Evolutionary conservation across 306 rosid genomes (phyloP).

Genomic region (Sesbania bispinosa): DNA sequence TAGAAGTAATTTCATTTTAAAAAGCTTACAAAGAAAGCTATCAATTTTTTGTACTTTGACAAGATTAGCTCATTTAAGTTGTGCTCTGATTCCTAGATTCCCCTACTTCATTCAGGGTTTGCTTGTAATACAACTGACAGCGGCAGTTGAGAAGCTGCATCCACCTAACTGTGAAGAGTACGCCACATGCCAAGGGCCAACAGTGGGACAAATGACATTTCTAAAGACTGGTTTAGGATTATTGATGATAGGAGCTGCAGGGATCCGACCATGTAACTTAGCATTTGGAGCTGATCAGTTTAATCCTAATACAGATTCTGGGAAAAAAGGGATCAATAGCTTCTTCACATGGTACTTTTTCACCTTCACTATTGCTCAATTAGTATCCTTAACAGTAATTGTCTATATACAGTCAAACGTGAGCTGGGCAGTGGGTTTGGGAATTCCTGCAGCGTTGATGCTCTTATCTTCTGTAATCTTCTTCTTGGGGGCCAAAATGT

Average conservation of each 20-base stretch:
- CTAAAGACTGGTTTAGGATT: slow-evolving; percentile 51
- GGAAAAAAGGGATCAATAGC: slow-evolving; percentile 67
- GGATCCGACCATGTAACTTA: slow-evolving; percentile 79
- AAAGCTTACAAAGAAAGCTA: neutral
- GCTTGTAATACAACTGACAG: slow-evolving; percentile 74
- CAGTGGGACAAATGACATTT: slow-evolving; percentile 62
- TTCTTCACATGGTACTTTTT: slow-evolving; percentile 82
- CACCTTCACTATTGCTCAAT: slow-evolving; percentile 58
- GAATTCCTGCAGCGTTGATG: slow-evolving; percentile 81
- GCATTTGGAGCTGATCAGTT: slow-evolving; percentile 90
- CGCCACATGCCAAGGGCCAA: slow-evolving; percentile 55
- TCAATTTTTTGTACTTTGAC: neutral
- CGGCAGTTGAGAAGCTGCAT: slow-evolving; percentile 63
- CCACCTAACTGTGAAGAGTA: slow-evolving; percentile 53
- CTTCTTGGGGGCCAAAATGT: slow-evolving; percentile 65
- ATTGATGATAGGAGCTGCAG: slow-evolving; percentile 65
- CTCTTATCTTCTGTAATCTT: slow-evolving; percentile 57
- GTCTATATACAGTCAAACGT: slow-evolving; percentile 72
- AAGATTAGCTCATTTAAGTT: neutral
- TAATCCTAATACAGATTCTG: slow-evolving; percentile 69
- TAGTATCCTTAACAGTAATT: slow-evolving; percentile 57
- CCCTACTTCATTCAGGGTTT: slow-evolving; percentile 54
- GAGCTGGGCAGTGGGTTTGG: slow-evolving; percentile 75
- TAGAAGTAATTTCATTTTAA: neutral
- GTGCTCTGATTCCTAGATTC: slow-evolving; percentile 21